Conservation (phyloP, 495 filamentous ascomycete genomes). For the Sphaerosporella brunnea region DNA sequence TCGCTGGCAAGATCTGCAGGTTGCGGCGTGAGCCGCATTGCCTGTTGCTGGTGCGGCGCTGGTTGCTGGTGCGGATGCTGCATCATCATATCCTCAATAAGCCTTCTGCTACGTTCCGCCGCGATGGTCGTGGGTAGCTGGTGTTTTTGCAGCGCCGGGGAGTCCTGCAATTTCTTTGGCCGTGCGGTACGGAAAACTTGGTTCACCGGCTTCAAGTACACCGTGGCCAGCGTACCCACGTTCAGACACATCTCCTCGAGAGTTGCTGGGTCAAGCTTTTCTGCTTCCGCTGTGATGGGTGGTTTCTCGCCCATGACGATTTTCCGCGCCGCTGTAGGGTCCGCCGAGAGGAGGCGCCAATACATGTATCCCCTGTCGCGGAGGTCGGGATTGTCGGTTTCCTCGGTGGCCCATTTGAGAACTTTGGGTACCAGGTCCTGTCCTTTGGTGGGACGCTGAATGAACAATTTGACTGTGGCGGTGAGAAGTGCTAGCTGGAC, state of each 20-base stretch:
- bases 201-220: slow-evolving; percentile 94
- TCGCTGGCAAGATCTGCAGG: slow-evolving; percentile 48
- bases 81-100: slow-evolving; percentile 33
- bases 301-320: slow-evolving; percentile 97
- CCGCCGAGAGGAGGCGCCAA: slow-evolving; percentile 90
- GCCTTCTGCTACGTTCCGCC: slow-evolving; percentile 35
- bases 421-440: slow-evolving; percentile 89
- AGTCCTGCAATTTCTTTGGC: slow-evolving; percentile 55
- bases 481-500: slow-evolving; percentile 90
- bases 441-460: slow-evolving; percentile 87
- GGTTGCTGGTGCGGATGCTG: slow-evolving; percentile 18
- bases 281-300: slow-evolving; percentile 86
- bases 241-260: slow-evolving; percentile 95
- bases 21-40: slow-evolving; percentile 20
- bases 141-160: slow-evolving; percentile 65
- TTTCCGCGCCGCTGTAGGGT: slow-evolving; percentile 67
- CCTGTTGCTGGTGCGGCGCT: slow-evolving; percentile 17
- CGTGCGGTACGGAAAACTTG: slow-evolving; percentile 91
- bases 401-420: slow-evolving; percentile 95
- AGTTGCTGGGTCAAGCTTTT: slow-evolving; percentile 78
- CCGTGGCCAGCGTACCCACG: slow-evolving; percentile 87
- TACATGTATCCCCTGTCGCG: slow-evolving; percentile 97
- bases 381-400: slow-evolving; percentile 95
- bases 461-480: slow-evolving; percentile 94
- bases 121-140: slow-evolving; percentile 35